Conservation (phyloP, 2,329 filamentous ascomycete species). For the Xylaria sp. region DNA sequence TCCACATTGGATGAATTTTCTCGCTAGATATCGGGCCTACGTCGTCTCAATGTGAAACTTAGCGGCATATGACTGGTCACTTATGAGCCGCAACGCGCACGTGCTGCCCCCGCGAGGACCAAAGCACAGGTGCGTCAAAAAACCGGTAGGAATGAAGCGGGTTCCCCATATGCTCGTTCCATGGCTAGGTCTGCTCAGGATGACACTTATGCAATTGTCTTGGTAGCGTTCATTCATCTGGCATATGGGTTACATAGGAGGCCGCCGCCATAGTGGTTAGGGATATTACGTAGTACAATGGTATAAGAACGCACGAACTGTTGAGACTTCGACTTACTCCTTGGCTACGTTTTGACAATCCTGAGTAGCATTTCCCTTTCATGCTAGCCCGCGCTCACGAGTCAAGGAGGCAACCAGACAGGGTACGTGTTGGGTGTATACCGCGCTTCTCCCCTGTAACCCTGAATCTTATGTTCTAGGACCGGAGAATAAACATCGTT, state of each 20-base stretch:
- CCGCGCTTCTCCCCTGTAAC: background rate
- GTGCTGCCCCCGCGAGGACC: background rate
- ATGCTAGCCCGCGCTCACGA: background rate
- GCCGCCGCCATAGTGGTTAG: background rate
- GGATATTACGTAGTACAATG: background rate
- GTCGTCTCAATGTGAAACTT: slow-evolving; percentile 5
- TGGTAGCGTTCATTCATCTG: background rate
- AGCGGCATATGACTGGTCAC: slow-evolving; percentile 5
- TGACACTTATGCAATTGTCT: slow-evolving; percentile 2
- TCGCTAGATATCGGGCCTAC: background rate
- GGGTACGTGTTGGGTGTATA: background rate
- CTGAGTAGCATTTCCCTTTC: background rate
- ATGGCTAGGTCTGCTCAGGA: background rate
- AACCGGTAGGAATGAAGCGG: background rate
- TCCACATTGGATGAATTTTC: background rate
- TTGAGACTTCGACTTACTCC: background rate
- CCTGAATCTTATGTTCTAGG: background rate
- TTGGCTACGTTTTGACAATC: background rate
- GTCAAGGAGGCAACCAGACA: background rate
- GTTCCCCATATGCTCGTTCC: background rate
- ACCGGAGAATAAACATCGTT: background rate
- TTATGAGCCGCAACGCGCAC: background rate
- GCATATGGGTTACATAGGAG: background rate
- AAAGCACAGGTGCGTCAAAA: background rate
- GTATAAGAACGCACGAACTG: background rate